Evolutionary conservation across 192 early-diverging fungal genomes (phyloP), one percentile per base, ranked within the genome.

Genomic region (Gonapodya sp.): DNA sequence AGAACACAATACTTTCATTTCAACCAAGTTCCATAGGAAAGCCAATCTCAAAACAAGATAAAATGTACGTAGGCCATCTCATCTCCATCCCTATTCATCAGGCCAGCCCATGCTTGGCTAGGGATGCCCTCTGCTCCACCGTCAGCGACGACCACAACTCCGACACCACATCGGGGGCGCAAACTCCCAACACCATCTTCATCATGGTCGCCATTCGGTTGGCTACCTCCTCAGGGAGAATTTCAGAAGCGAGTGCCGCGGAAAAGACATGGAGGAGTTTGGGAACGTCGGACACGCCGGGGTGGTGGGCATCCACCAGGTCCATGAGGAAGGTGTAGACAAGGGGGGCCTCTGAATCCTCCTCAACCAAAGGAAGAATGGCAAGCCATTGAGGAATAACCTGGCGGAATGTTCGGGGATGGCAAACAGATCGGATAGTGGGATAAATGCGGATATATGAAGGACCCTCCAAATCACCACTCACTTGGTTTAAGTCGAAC

Each of bases 301-400:
- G 46, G 46, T 64, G 46, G 46, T 24, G 8, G 8, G 46, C 46
- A 24, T 64, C 46, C 8, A 64, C 46, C 8, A 64, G 46, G 24
- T 64, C 46, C 46, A 64, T 64, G 46, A 64, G 46, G 24, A 16
- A 64, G 24, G 46, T 64, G 24, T 64, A 64, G 8, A 64, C 46
- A 24, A 64, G 46, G 24, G 46, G 46, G 8, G 46, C 46, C 46
- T 64, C 46, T 16, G 46, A 16, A 24, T 93, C 91, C 84, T 99
- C 98, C 80, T 96, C 85, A 35, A 92, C 81, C 80, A 99, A 88
- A 0, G 98, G 98, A 79, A 99, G 85, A 31, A 89, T 84, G 1
- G 81, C 81, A 78, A 97, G 88, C 97, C 97, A 99, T 1, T 81
- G 83, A 14, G 87, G 84, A 31, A 91, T 78, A 18, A 86, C 86